Conservation (phyloP, 768 basidiomycete genomes). For the Boletus pseudo-olivaceus region DNA sequence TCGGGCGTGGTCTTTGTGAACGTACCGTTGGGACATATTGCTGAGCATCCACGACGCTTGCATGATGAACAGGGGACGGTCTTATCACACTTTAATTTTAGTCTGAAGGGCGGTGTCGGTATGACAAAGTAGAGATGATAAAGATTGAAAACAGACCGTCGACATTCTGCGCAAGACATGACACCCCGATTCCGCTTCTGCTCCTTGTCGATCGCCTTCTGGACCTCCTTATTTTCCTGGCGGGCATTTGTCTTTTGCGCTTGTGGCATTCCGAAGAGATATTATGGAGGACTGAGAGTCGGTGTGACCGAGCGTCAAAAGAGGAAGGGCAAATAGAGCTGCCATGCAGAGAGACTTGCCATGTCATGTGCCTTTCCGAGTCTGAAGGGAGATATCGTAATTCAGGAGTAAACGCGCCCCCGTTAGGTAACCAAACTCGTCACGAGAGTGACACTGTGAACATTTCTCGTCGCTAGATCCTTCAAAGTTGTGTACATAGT, state of each 20-base stretch:
- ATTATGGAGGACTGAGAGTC: background rate
- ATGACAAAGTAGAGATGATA: background rate
- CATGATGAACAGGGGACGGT: conserved; percentile 55
- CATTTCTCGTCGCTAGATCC: too few relatives aligned
- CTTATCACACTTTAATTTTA: conserved; percentile 76
- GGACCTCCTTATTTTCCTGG: conserved; percentile 32
- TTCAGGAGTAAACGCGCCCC: background rate
- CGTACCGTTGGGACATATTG: conserved; percentile 69
- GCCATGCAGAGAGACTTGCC: background rate
- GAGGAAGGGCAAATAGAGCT: background rate
- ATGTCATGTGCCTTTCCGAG: background rate
- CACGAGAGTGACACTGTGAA: too few relatives aligned
- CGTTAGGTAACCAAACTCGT: conserved; percentile 9
- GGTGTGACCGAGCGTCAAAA: background rate
- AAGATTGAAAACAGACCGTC: conserved; percentile 41
- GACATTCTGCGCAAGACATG: conserved; percentile 57
- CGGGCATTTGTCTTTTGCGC: conserved; percentile 44
- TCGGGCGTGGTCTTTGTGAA: background rate
- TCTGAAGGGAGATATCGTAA: conserved; percentile 2
- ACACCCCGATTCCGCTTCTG: conserved; percentile 58
- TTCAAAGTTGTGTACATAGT: too few relatives aligned
- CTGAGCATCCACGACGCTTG: conserved; percentile 70
- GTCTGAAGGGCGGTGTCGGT: conserved; percentile 31
- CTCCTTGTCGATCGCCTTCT: conserved; percentile 61
- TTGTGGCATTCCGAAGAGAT: conserved; percentile 43